A percentile compares a stretch with the other conserved stretches of the same genome.
Evolutionary conservation across 805 yeast species (phyloP).

Genomic region (Monosporozyma servazzii): DNA sequence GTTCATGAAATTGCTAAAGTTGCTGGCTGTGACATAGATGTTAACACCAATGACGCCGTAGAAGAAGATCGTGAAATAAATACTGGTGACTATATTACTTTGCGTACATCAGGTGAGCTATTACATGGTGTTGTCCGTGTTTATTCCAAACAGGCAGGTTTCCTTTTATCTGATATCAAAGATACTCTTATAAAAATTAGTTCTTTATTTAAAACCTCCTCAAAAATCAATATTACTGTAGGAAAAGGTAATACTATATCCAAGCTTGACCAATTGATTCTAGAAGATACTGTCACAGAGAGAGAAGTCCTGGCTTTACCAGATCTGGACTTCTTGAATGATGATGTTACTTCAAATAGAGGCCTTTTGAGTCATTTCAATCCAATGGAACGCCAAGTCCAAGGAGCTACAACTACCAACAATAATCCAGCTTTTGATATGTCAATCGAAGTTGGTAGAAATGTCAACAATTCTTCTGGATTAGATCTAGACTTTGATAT

Average conservation of each 20-base stretch:
- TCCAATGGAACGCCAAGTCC: conserved; percentile 23
- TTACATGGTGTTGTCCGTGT: conserved; percentile 81
- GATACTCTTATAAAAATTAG: conserved; percentile 67
- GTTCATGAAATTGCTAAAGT: conserved; percentile 53
- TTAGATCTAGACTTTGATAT: conserved; percentile 30
- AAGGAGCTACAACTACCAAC: conserved; percentile 22
- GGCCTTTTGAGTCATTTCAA: conserved; percentile 15
- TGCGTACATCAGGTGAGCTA: conserved; percentile 77
- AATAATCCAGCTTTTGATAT: conserved; percentile 18
- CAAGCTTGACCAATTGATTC: conserved; percentile 48
- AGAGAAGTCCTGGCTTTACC: conserved; percentile 64
- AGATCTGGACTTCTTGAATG: conserved; percentile 35
- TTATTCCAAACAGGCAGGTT: conserved; percentile 76
- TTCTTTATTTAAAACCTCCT: conserved; percentile 45
- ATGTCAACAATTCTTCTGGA: conserved; percentile 17
- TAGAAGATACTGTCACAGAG: conserved; percentile 73
- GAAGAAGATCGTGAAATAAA: conserved; percentile 10
- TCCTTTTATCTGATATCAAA: conserved; percentile 71
- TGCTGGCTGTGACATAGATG: conserved; percentile 14
- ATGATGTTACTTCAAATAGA: conserved; percentile 7
- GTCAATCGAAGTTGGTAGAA: conserved; percentile 27
- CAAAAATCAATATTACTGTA: conserved; percentile 45
- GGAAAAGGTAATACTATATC: conserved; percentile 52
- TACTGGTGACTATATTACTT: conserved; percentile 51
- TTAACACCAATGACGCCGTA: no score